These are phyloP conservation scores for Cryptococcus amylolentus DNA, from an alignment of 1,284 basidiomycete genomes.

Conservation along the genomic window DNA sequence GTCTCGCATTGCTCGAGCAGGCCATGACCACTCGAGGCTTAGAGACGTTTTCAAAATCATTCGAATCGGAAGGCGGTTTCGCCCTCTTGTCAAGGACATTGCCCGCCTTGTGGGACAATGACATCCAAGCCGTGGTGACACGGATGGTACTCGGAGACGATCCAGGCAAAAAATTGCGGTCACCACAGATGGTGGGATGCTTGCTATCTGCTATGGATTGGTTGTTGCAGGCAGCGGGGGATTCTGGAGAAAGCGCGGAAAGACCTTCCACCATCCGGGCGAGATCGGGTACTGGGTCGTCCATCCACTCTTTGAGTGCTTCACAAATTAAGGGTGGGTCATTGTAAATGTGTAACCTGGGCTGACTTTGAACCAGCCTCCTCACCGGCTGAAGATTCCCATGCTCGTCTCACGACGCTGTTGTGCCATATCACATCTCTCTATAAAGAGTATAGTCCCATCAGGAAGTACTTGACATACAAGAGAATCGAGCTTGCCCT, in stretches of 20 bases:
- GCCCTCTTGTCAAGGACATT: conserved; percentile 39
- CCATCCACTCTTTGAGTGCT: conserved; percentile 19
- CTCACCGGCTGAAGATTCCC: no score
- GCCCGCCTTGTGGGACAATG: conserved; percentile 33
- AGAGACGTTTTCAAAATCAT: conserved; percentile 44
- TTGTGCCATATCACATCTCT: no score
- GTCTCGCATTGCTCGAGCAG: conserved; percentile 36
- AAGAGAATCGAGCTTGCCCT: conserved; percentile 42
- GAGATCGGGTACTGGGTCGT: conserved; percentile 28
- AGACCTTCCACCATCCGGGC: conserved; percentile 19
- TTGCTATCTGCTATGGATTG: conserved; percentile 37
- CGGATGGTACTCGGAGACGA: conserved; percentile 28
- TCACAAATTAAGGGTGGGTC: conserved; percentile 17
- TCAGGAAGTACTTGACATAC: conserved; percentile 32
- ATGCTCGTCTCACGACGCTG: no score
- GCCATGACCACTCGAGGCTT: conserved; percentile 36
- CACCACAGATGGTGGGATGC: conserved; percentile 28
- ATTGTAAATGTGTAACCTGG: no score
- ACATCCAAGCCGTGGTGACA: conserved; percentile 36
- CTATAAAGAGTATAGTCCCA: conserved; percentile 18
- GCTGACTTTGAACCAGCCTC: background rate
- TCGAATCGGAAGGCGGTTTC: conserved; percentile 48
- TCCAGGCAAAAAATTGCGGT: conserved; percentile 17
- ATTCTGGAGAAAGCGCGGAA: conserved; percentile 20
- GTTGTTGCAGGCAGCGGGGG: conserved; percentile 33